A percentile compares a stretch with the other conserved stretches of the same genome.
Conservation (phyloP, 768 basidiomycete species). For the Tylopilus balloui region DNA sequence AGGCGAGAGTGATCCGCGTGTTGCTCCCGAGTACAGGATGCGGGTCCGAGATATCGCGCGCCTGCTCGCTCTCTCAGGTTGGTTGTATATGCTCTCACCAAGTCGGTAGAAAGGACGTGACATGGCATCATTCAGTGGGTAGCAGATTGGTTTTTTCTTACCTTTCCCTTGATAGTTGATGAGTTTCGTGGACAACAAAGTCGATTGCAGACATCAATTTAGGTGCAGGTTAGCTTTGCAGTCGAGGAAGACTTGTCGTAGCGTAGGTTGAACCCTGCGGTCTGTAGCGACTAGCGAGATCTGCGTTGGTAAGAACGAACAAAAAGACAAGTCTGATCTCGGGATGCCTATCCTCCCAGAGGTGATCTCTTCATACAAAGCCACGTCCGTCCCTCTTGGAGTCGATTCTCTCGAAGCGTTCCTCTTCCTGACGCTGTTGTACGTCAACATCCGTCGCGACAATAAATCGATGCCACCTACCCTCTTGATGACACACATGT, state of each 20-base stretch:
- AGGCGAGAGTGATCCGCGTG: not conserved
- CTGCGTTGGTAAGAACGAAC: not conserved
- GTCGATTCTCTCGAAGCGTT: conserved; percentile 87
- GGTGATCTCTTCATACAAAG: conserved; percentile 57
- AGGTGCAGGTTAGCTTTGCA: not conserved
- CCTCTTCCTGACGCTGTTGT: conserved; percentile 66
- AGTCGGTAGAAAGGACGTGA: too few species aligned
- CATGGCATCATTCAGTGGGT: too few species aligned
- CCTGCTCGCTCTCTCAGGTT: not conserved
- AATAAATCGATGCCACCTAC: conserved; percentile 29
- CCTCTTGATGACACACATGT: conserved; percentile 83
- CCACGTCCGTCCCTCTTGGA: conserved; percentile 82
- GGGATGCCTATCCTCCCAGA: not conserved
- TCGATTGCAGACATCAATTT: not conserved
- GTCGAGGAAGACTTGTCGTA: not conserved
- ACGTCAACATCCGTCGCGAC: conserved; percentile 3
- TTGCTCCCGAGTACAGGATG: too few species aligned
- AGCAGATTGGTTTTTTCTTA: not conserved
- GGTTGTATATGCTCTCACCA: not conserved
- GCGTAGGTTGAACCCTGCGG: not conserved
- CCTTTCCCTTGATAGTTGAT: not conserved
- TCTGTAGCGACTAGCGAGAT: not conserved
- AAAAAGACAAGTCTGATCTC: not conserved
- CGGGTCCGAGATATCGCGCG: not conserved
- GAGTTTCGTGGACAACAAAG: not conserved